Percentiles rank a stretch among this genome's conserved stretches.
Evolutionary conservation across 306 rosid genomes (phyloP).

Genomic region (Potentilla sterilis): DNA sequence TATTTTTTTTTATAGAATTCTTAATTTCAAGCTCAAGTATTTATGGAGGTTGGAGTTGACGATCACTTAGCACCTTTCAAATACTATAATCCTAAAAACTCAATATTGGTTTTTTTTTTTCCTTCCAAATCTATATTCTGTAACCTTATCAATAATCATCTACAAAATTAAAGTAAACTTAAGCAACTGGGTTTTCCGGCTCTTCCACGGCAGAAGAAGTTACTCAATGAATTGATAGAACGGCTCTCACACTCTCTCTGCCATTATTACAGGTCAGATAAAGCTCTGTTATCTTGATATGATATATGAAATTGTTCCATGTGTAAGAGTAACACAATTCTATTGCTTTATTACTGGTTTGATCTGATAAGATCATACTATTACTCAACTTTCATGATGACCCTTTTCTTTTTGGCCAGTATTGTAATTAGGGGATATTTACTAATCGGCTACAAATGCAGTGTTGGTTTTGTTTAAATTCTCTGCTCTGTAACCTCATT

Average conservation of each 20-base stretch:
- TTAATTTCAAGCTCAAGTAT: too few relatives aligned
- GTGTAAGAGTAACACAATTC: not conserved
- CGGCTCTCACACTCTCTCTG: slow-evolving; percentile 40
- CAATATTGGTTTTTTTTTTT: not conserved
- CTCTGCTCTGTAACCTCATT: not conserved
- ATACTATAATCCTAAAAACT: not conserved
- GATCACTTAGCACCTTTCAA: not conserved
- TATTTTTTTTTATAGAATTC: too few relatives aligned
- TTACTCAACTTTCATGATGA: not conserved
- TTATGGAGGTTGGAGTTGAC: not conserved
- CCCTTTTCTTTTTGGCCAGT: not conserved
- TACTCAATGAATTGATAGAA: slow-evolving; percentile 50
- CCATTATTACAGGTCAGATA: slow-evolving; percentile 59
- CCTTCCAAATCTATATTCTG: not conserved
- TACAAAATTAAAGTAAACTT: slow-evolving; percentile 43
- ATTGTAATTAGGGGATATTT: not conserved
- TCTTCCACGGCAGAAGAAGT: slow-evolving; percentile 64
- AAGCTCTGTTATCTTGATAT: not conserved
- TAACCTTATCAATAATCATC: not conserved
- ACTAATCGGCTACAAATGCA: not conserved
- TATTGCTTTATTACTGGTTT: not conserved
- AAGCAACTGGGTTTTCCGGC: slow-evolving; percentile 48
- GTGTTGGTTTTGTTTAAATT: not conserved
- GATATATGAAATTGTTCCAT: not conserved
- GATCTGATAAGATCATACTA: too few relatives aligned